Evolutionary conservation across 1,284 basidiomycete species (phyloP), one percentile per base, ranked within the genome.

Genomic region (Marasmius fiardii): DNA sequence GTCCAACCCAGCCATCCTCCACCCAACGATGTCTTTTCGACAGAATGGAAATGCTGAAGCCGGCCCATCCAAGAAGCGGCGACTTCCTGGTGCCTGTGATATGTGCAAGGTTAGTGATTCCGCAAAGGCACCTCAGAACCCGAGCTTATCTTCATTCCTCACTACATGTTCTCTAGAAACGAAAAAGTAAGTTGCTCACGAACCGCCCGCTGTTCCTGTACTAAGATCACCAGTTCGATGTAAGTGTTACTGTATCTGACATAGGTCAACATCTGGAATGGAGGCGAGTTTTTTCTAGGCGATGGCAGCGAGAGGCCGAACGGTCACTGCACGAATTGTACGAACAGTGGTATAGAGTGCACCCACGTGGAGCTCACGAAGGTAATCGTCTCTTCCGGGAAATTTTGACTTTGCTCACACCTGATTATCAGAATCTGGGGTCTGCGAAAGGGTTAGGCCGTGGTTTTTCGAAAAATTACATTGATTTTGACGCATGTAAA

Each of bases 321-420:
- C 28, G 74, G 74, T 60, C 61, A 66, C 39, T 77, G 74, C 53
- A 72, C 66, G 14, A 74, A 73, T 50, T 76, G 74, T 52, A 65
- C 68, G 8, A 68, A 72, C 45, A 69, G 62, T 51, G 69, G 70
- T 10, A 54, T 70, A 18, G 72, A 75, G 18, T 77, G 75, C 52
- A 76, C 74, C 2, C 74, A 76, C 55, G 70, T 68, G 50, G 73
- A 74, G 61, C 70, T 74, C 37, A 69, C 70, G 8, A 76, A 75
- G 68, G 75, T 74, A 52, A 5, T 3, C 23, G 11, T 14, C 21
- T 20, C 21, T n/a, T 35, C 18, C 48, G 51, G 28, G 60, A 14
- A 45, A 24, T 21, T 7, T 23, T 51, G 20, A 43, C 39, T 21
- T 45, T 51, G 44, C 41, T 28, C 34, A 54, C 47, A 16, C 21